phyloP scores from a whole-genome alignment of 2,329 filamentous ascomycete genomes.

The Boeremia exigua region DNA sequence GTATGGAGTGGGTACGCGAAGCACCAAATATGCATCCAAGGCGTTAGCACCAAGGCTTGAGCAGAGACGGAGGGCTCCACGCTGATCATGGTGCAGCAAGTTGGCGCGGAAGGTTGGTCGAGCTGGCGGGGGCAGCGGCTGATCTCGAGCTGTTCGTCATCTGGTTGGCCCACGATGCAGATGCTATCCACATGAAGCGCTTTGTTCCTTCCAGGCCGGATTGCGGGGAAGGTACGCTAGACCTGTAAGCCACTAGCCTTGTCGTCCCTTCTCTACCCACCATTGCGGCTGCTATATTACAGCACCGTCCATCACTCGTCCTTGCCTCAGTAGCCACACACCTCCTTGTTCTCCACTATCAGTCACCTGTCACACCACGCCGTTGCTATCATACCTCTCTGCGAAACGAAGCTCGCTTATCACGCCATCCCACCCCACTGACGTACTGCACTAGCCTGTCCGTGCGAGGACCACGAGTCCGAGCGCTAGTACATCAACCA shows the following conservation, averaged over 20 bases:
- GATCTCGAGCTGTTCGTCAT: not conserved
- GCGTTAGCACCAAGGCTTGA: constrained; percentile 24
- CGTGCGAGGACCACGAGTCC: constrained; percentile 26
- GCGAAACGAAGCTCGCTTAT: constrained; percentile 25
- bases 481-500: constrained; percentile 31
- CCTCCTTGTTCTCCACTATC: constrained; percentile 13
- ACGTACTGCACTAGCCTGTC: constrained; percentile 27
- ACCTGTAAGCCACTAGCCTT: constrained; percentile 13
- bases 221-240: constrained; percentile 45
- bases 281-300: constrained; percentile 33
- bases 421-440: constrained; percentile 36
- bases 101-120: constrained; percentile 28
- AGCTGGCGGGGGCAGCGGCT: constrained; percentile 25
- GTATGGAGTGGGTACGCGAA: constrained; percentile 16
- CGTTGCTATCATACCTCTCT: constrained; percentile 21
- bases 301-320: constrained; percentile 25
- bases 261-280: constrained; percentile 16
- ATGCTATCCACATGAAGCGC: constrained; percentile 26
- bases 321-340: constrained; percentile 10
- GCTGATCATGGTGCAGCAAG: constrained; percentile 31
- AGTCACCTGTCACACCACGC: constrained; percentile 19
- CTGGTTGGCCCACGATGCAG: constrained; percentile 8
- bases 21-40: constrained; percentile 22
- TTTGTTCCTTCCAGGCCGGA: constrained; percentile 34
- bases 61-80: constrained; percentile 21